Evolutionary conservation across 495 filamentous ascomycete genomes (phyloP), one percentile per base, ranked within the genome.

Genomic region (Penicillium lividum): DNA sequence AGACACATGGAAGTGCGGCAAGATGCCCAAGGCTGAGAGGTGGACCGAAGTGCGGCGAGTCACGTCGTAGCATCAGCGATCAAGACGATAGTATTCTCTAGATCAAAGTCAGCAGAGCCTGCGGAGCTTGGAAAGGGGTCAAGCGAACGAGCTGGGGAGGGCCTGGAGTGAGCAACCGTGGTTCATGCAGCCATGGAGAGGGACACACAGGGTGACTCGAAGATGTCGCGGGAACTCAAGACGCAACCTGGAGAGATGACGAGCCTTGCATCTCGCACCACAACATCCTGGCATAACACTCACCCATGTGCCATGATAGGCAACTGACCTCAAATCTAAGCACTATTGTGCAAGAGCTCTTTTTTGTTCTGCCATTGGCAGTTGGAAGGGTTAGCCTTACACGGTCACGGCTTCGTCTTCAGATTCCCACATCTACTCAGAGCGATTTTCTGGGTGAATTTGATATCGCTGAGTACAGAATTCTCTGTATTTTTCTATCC

Each of bases 391-490:
- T 3, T 48, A 48, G 4, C 45, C 45, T 2, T 48, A 48, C 45
- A 48, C 27, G 8, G n/a, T 48, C 0, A 30, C 30, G 45, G 27
- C 45, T 29, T 28, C 27, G 27, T 48, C 45, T 48, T 48, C 9
- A 48, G 45, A 48, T 48, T 13, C 45, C 45, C 45, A 48, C 45
- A 28, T 9, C 27, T 29, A 48, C 1, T 7, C 45, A 48, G 3
- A 48, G 22, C 15, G 27, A 48, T 4, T 48, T 48, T 7, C 45
- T 15, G 45, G 45, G 45, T 7, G 45, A 48, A 48, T 8, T 48
- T 48, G 27, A 48, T 48, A 48, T 30, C 45, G 30, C 45, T n/a
- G 10, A 48, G 45, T 48, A 48, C 27, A 28, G 27, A 48, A 30
- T 48, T 30, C 27, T 48, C 45, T 48, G 27, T 1, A 48, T 48